Evolutionary conservation across 1,284 basidiomycete species (phyloP).

Genomic region (Ceratobasidium theobromae): DNA sequence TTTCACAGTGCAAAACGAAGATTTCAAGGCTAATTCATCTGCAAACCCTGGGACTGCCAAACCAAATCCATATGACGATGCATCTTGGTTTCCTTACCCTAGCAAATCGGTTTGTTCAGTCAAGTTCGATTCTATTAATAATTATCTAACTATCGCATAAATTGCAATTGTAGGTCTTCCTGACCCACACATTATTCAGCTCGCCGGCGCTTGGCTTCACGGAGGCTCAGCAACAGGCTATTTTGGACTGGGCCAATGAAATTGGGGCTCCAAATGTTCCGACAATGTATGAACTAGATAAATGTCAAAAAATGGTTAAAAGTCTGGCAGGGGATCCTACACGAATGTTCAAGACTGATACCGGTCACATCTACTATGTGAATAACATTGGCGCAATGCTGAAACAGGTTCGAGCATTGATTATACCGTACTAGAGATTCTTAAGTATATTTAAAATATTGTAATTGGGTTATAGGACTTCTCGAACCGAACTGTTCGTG

Average conservation of each 20-base stretch:
- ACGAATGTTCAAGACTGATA: background rate
- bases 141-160: too few relatives aligned
- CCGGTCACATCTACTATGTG: background rate
- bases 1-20: background rate
- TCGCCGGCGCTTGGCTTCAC: conserved; percentile 40
- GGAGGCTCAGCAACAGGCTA: conserved; percentile 40
- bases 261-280: conserved; percentile 36
- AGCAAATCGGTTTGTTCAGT: background rate
- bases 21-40: background rate
- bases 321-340: background rate
- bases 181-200: conserved; percentile 41
- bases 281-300: background rate
- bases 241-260: conserved; percentile 41
- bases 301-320: background rate
- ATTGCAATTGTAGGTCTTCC: conserved; percentile 37
- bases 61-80: background rate
- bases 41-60: background rate
- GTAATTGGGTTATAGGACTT: too few relatives aligned
- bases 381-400: background rate
- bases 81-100: background rate
- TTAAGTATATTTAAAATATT: too few relatives aligned
- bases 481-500: background rate
- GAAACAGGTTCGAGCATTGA: background rate
- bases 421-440: background rate
- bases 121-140: background rate